Conservation (phyloP, 768 basidiomycete genomes). For the Lentinula sp. region DNA sequence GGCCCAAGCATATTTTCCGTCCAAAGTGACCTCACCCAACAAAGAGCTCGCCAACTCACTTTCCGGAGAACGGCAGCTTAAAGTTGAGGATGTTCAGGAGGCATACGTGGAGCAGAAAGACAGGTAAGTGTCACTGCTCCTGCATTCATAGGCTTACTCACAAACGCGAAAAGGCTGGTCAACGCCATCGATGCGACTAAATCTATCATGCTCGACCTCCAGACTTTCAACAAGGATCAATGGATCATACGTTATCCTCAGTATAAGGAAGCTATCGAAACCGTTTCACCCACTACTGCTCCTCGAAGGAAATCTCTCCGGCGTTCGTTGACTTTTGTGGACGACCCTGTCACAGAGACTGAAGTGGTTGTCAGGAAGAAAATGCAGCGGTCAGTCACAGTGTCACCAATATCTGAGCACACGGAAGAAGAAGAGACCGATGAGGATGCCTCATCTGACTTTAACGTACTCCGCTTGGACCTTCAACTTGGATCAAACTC, state of each 20-base stretch:
- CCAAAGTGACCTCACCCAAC: slow-evolving; percentile 28
- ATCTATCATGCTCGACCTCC: slow-evolving; percentile 61
- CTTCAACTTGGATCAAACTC: slow-evolving; percentile 82
- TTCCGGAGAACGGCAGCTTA: slow-evolving; percentile 37
- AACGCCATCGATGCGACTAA: slow-evolving; percentile 72
- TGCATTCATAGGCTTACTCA: neutral
- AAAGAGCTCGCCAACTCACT: slow-evolving; percentile 19
- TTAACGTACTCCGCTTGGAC: slow-evolving; percentile 87
- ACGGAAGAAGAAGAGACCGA: slow-evolving; percentile 32
- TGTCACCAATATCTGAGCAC: slow-evolving; percentile 44
- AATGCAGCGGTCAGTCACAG: slow-evolving; percentile 53
- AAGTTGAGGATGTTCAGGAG: slow-evolving; percentile 69
- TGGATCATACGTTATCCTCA: slow-evolving; percentile 91
- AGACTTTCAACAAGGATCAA: slow-evolving; percentile 75
- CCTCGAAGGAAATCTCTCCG: slow-evolving; percentile 37
- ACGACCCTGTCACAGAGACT: slow-evolving; percentile 65
- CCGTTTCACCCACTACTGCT: slow-evolving; percentile 21
- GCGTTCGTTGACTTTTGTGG: slow-evolving; percentile 78
- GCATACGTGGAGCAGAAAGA: slow-evolving; percentile 72
- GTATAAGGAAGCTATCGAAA: slow-evolving; percentile 41
- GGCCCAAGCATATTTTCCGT: slow-evolving; percentile 36
- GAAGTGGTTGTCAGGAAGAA: slow-evolving; percentile 54
- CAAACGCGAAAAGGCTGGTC: slow-evolving; percentile 47
- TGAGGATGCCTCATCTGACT: slow-evolving; percentile 46
- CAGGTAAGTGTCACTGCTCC: slow-evolving; percentile 38